Conservation (phyloP, 106 monocot genomes). For the Narthecium ossifragum region DNA sequence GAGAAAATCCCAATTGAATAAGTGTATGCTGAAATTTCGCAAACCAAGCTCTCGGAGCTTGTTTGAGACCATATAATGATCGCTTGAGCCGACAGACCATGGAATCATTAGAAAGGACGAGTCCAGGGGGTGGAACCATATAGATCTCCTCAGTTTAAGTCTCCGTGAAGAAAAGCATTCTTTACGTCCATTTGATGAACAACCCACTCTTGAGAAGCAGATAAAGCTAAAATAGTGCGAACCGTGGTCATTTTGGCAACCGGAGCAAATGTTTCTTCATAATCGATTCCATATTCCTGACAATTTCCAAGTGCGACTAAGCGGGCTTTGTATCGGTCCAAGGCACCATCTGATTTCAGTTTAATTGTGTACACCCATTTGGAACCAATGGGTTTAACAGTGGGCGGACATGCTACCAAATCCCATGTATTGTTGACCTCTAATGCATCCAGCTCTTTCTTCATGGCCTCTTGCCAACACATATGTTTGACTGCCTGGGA, state of each 20-base stretch:
- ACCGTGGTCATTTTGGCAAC: constrained; percentile 9
- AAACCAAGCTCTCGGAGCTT: constrained; percentile 7
- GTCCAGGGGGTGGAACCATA: constrained; percentile 9
- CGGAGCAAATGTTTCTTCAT: neutral
- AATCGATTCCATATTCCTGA: constrained; percentile 9
- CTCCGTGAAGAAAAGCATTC: constrained; percentile 13
- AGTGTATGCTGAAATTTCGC: neutral
- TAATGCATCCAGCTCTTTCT: constrained; percentile 3
- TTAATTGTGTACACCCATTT: constrained; percentile 15
- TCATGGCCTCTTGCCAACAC: neutral
- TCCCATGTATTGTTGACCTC: constrained; percentile 1
- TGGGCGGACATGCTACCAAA: neutral
- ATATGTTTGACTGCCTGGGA: neutral
- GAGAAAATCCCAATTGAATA: neutral
- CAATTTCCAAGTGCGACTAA: constrained; percentile 4
- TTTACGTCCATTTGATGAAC: constrained; percentile 5
- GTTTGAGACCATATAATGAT: constrained; percentile 7
- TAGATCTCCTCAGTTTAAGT: neutral
- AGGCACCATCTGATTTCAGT: neutral
- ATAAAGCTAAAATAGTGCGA: neutral
- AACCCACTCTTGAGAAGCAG: neutral
- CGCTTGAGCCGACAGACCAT: neutral
- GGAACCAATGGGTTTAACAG: neutral
- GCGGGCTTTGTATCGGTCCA: constrained; percentile 5
- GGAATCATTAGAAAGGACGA: neutral